Conservation (phyloP, 441 rosid genomes). For the Euphorbia corollata region DNA sequence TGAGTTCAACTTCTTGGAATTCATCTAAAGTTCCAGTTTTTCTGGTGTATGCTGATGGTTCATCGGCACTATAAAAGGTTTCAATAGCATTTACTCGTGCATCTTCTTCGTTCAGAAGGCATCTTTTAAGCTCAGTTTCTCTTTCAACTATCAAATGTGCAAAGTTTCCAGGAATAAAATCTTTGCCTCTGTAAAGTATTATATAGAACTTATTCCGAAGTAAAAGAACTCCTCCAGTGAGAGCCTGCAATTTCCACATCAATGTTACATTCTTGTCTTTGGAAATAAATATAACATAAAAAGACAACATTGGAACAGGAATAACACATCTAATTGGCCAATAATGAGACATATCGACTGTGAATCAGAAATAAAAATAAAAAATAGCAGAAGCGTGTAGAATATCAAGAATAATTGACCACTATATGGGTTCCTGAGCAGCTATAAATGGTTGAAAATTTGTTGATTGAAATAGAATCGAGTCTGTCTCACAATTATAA, state of each 20-base stretch:
- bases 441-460: background rate
- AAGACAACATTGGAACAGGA: background rate
- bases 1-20: slow-evolving; percentile 43
- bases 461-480: background rate
- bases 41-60: slow-evolving; percentile 32
- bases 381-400: background rate
- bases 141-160: slow-evolving; percentile 50
- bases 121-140: slow-evolving; percentile 50
- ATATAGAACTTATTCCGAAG: slow-evolving; percentile 66
- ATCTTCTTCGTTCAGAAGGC: slow-evolving; percentile 58
- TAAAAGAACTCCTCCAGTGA: slow-evolving; percentile 73
- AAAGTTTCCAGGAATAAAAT: slow-evolving; percentile 56
- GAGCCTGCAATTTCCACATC: slow-evolving; percentile 39
- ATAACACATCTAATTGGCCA: background rate
- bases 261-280: slow-evolving; percentile 10
- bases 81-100: slow-evolving; percentile 46
- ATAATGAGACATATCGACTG: background rate
- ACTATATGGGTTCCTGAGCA: background rate
- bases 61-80: slow-evolving; percentile 30
- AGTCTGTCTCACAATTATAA: background rate
- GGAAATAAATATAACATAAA: background rate
- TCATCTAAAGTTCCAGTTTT: slow-evolving; percentile 60
- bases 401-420: no score
- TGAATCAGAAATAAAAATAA: background rate
- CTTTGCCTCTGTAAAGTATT: slow-evolving; percentile 77